Evolutionary conservation across 371 early-diverging fungal genomes (phyloP).

Genomic region (Chytridiales sp.): DNA sequence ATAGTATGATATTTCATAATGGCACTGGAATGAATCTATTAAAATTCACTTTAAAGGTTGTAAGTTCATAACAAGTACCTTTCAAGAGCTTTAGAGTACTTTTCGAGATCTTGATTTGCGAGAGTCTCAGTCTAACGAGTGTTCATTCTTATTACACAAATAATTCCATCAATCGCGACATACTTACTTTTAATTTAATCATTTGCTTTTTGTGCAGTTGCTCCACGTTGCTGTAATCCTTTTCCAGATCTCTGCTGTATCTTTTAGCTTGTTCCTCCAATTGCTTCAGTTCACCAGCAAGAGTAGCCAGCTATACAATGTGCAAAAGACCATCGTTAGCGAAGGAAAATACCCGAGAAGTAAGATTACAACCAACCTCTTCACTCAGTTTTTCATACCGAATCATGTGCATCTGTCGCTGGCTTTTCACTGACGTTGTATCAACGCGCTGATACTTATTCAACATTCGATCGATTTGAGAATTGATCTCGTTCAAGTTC

Average conservation of each 20-base stretch:
- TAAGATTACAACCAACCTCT: conserved; percentile 60
- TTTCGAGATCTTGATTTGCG: conserved; percentile 79
- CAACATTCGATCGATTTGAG: conserved; percentile 30
- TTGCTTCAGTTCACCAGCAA: conserved; percentile 86
- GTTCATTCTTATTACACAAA: conserved; percentile 20
- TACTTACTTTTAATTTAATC: conserved; percentile 59
- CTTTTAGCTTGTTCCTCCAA: conserved; percentile 67
- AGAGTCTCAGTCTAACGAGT: conserved; percentile 78
- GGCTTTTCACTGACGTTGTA: neutral
- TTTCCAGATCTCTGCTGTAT: conserved; percentile 63
- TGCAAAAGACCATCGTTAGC: neutral
- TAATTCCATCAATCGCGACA: conserved; percentile 8
- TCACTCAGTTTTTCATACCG: conserved; percentile 52
- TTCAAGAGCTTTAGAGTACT: conserved; percentile 84
- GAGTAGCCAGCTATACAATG: conserved; percentile 56
- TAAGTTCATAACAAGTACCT: conserved; percentile 22
- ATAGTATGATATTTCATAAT: conserved; percentile 93
- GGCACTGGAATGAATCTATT: conserved; percentile 54
- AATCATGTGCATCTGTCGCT: conserved; percentile 33
- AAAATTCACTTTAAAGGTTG: neutral
- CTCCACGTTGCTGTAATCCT: conserved; percentile 78
- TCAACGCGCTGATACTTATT: conserved; percentile 19
- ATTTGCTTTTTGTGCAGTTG: conserved; percentile 62
- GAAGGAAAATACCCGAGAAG: no score
- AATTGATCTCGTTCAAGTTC: conserved; percentile 34